These are phyloP conservation scores for Pichia sp. DNA, from an alignment of 1,139 yeast genomes.

Conservation along the genomic window DNA sequence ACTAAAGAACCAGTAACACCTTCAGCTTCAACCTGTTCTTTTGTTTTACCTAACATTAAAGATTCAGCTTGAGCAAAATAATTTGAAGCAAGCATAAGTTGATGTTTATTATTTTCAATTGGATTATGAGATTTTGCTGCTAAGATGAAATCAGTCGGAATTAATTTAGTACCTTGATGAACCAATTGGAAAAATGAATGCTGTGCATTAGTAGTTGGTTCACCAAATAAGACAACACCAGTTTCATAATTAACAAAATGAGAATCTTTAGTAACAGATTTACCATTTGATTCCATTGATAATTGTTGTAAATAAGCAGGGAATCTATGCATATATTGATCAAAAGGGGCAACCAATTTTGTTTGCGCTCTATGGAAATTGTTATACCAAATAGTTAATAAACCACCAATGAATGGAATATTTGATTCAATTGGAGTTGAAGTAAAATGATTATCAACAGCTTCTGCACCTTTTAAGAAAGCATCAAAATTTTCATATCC, in stretches of 20 bases:
- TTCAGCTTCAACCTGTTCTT: slow-evolving; percentile 77
- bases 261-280: slow-evolving; percentile 89
- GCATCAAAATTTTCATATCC: slow-evolving; percentile 90
- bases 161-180: slow-evolving; percentile 97
- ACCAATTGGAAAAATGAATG: slow-evolving; percentile 99
- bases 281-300: slow-evolving; percentile 99
- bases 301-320: slow-evolving; percentile 98
- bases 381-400: slow-evolving; percentile 95
- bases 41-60: slow-evolving; percentile 90
- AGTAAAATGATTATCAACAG: slow-evolving; percentile 85
- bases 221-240: slow-evolving; percentile 93
- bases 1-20: slow-evolving; percentile 82
- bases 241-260: slow-evolving; percentile 91
- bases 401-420: slow-evolving; percentile 90
- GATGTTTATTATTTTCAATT: slow-evolving; percentile 88
- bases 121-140: slow-evolving; percentile 99
- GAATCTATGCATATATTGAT: slow-evolving; percentile 97
- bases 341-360: slow-evolving; percentile 96
- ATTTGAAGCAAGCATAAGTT: slow-evolving; percentile 95
- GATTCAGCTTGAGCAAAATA: slow-evolving; percentile 99
- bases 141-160: slow-evolving; percentile 92
- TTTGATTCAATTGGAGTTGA: slow-evolving; percentile 82
- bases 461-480: slow-evolving; percentile 95
- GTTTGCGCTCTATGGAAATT: slow-evolving; percentile 98
- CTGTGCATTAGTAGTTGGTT: slow-evolving; percentile 98